Conservation (phyloP, 805 yeast species). For the Sugiyamaella marilandica region DNA sequence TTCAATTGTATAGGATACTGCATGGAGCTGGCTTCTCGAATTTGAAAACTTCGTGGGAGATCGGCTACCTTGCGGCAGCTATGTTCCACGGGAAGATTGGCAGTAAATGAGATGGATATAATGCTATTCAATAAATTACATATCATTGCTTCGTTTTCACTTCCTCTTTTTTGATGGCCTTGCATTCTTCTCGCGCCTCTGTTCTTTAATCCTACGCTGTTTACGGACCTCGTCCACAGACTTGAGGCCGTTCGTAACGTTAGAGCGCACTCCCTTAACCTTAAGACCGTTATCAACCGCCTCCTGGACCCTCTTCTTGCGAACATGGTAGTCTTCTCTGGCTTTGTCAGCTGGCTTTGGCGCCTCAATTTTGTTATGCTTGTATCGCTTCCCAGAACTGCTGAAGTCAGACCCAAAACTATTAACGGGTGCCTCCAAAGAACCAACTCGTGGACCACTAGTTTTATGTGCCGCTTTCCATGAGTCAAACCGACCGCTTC, state of each 20-base stretch:
- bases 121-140: not conserved
- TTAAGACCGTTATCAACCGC: conserved; percentile 71
- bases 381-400: conserved; percentile 42
- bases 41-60: no score
- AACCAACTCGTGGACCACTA: conserved; percentile 46
- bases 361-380: conserved; percentile 69
- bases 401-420: conserved; percentile 29
- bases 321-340: conserved; percentile 80
- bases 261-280: conserved; percentile 49
- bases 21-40: no score
- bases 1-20: no score
- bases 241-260: conserved; percentile 50
- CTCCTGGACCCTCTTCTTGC: conserved; percentile 72
- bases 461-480: conserved; percentile 77
- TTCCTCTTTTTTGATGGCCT: conserved; percentile 54
- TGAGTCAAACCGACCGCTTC: conserved; percentile 85
- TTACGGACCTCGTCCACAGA: conserved; percentile 75
- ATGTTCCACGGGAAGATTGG: no score
- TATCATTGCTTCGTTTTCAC: not conserved
- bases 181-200: conserved; percentile 78
- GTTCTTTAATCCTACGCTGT: conserved; percentile 61
- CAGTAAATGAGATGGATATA: not conserved
- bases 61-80: no score
- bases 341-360: conserved; percentile 89
- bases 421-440: conserved; percentile 41